phyloP scores from a whole-genome alignment of 768 basidiomycete species.

The Coprinopsis strossmayeri region DNA sequence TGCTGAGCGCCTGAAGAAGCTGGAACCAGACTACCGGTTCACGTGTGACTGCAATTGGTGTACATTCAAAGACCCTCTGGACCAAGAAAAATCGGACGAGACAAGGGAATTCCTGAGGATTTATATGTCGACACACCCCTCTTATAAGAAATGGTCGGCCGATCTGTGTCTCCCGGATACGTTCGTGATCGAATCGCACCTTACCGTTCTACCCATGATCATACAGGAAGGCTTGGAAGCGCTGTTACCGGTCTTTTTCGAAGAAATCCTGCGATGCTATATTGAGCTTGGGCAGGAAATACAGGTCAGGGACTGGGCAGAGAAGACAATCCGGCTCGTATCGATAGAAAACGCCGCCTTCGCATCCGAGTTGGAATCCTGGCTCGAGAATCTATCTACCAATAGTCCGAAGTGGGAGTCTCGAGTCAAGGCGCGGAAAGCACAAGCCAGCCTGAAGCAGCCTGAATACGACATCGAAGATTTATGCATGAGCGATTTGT shows the following conservation, averaged over 20 bases:
- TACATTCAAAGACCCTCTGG: conserved; percentile 3
- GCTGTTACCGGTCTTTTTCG: conserved; percentile 32
- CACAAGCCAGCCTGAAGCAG: neutral
- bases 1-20: conserved; percentile 24
- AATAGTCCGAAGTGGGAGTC: conserved; percentile 33
- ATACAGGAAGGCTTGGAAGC: conserved; percentile 36
- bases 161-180: conserved; percentile 35
- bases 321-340: conserved; percentile 21
- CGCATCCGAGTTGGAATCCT: conserved; percentile 21
- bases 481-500: neutral
- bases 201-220: conserved; percentile 31
- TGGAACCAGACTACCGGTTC: conserved; percentile 35
- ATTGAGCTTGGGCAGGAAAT: conserved; percentile 32
- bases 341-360: conserved; percentile 20
- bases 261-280: conserved; percentile 37
- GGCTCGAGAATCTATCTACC: conserved; percentile 26
- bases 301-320: conserved; percentile 30
- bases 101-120: conserved; percentile 18
- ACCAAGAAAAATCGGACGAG: conserved; percentile 17
- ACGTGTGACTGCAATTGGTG: conserved; percentile 34
- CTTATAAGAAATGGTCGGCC: conserved; percentile 35
- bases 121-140: conserved; percentile 29
- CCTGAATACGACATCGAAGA: neutral
- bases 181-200: conserved; percentile 30
- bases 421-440: conserved; percentile 16